A percentile compares a stretch with the other conserved stretches of the same genome.
These are phyloP conservation scores for Strobilomyces echinocephalus DNA, from an alignment of 768 basidiomycete species.

Conservation along the genomic window DNA sequence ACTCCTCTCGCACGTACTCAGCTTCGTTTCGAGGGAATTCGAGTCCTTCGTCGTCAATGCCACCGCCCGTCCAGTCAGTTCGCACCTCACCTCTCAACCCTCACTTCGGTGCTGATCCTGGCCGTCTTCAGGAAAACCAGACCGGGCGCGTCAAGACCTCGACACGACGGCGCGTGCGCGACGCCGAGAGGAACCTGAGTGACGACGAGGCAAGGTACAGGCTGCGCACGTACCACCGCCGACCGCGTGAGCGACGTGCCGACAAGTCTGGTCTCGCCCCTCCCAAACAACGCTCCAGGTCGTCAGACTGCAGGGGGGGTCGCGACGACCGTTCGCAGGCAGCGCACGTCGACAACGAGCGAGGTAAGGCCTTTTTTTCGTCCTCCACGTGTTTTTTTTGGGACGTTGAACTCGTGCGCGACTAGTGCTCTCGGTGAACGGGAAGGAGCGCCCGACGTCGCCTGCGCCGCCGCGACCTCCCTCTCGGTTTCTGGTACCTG, in stretches of 20 bases:
- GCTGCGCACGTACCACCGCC: constrained; percentile 6
- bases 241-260: constrained; percentile 5
- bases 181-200: constrained; percentile 7
- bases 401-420: constrained; percentile 5
- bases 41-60: constrained; percentile 68
- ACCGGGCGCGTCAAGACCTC: constrained; percentile 7
- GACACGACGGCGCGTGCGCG: constrained; percentile 6
- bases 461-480: constrained; percentile 11
- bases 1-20: constrained; percentile 59
- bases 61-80: constrained; percentile 35
- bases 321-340: constrained; percentile 1
- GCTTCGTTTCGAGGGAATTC: constrained; percentile 66
- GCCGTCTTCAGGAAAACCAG: constrained; percentile 14
- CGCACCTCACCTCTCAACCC: background rate
- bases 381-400: background rate
- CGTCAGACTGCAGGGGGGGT: constrained; percentile 10
- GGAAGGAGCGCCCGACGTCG: constrained; percentile 19
- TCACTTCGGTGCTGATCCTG: constrained; percentile 3
- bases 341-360: constrained; percentile 6
- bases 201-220: constrained; percentile 12
- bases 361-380: constrained; percentile 17
- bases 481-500: constrained; percentile 18
- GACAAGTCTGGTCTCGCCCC: constrained; percentile 7
- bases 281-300: constrained; percentile 20
- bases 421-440: constrained; percentile 20